Evolutionary conservation across 2,329 filamentous ascomycete genomes (phyloP).

Genomic region (Fusarium agapanthi): DNA sequence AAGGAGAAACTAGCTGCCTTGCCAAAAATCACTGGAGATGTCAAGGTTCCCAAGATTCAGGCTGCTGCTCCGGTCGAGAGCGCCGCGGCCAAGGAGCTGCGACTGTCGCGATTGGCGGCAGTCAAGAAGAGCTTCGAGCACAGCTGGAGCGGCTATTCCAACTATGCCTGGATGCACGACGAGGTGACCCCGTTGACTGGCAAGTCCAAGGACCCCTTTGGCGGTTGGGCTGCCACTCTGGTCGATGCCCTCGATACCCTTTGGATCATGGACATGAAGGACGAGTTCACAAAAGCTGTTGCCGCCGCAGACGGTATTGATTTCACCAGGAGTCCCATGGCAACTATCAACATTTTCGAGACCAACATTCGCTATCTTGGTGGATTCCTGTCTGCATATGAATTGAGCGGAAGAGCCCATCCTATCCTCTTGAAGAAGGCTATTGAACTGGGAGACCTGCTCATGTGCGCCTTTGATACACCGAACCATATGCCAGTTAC

Average conservation of each 20-base stretch:
- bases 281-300: conserved; percentile 71
- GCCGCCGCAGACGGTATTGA: conserved; percentile 65
- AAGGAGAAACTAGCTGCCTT: conserved; percentile 41
- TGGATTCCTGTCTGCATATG: conserved; percentile 71
- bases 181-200: conserved; percentile 67
- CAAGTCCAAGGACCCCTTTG: conserved; percentile 62
- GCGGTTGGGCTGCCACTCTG: conserved; percentile 71
- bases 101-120: conserved; percentile 50
- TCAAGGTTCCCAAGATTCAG: conserved; percentile 42
- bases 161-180: conserved; percentile 69
- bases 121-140: conserved; percentile 62
- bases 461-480: conserved; percentile 72
- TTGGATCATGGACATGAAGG: conserved; percentile 73
- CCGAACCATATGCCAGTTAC: conserved; percentile 68
- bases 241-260: conserved; percentile 72
- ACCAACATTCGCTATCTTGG: conserved; percentile 75
- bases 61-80: conserved; percentile 47
- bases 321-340: conserved; percentile 59
- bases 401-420: conserved; percentile 62
- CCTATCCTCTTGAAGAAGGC: conserved; percentile 66
- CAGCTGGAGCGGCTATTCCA: conserved; percentile 68
- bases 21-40: conserved; percentile 44
- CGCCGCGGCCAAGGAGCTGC: conserved; percentile 41
- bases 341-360: conserved; percentile 70
- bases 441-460: conserved; percentile 66